Base-by-base conservation (phyloP, 495 filamentous ascomycete genomes). In the Talaromyces wortmannii region DNA sequence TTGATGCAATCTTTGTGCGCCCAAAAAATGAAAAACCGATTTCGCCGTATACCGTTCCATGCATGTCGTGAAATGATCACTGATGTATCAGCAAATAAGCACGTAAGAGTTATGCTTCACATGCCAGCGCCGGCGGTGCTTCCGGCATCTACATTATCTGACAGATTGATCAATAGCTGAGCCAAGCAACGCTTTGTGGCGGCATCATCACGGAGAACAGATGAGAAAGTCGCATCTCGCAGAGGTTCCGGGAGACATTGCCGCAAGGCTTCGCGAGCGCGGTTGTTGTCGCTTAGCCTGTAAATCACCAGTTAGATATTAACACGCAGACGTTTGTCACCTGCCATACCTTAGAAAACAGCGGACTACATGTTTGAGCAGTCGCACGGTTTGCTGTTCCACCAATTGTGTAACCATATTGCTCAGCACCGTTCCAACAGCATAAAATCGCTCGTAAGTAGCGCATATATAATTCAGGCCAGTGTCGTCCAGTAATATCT, bases 361-460 rank as follows among this genome's bases (percentile, higher is more conserved):
- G 52, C 94, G 82, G 23, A 99, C 95, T 50, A 99, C 94, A 63
- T 99, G 94, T 81, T 99, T 99, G 16, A 99, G 81, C 30, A 99
- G 79, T 45, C 94, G 78, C 36, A 95, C 95, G 0, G 94, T 99
- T 73, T 97, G 94, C 64, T 96, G 91, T 68, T 99, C 94, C 43
- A 97, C 95, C 17, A 99, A 78, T 70, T 97, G 92, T 43, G 85
- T 87, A 33, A 99, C 94, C 94, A 99, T 99, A 62, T 97, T 99
- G 74, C 90, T 96, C 48, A 99, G 77, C 30, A 99, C 94, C 0
- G 94, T 99, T 10, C 94, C 94, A 7, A 99, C 94, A 2, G 94
- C 94, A 59, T 99, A 97, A 74, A 99, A 99, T n/a, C 94, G 80
- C 74, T 99, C 94, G 66, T 99, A 99, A 6, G 94, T 99, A 54